Base-by-base conservation (phyloP, 805 yeast genomes). In the Torulaspora quercuum region DNA sequence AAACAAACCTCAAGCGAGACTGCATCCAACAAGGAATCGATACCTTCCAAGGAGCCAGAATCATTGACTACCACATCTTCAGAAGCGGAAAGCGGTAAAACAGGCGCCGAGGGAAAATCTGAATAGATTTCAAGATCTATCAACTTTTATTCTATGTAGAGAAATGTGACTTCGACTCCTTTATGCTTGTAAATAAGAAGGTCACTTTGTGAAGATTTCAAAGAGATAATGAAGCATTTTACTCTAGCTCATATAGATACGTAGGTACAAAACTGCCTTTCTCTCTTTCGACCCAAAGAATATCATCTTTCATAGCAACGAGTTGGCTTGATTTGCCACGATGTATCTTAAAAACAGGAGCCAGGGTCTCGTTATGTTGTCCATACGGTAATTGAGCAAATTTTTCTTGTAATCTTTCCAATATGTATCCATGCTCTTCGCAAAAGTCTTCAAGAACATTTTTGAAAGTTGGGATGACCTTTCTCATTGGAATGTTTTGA, bases 361-460 rank as follows among this genome's bases (percentile, higher is more conserved):
- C 59, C 11, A 55, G 31, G 1, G 34, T 23, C 15, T 34, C 37
- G 16, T 38, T 33, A 14, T 44, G 35, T 63, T 69, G 12, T 55
- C 58, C 48, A 44, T 53, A 19, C 59, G 49, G 43, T 10, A 56
- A 22, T 15, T 45, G 45, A 2, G 55, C 39, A 23, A 31, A 52
- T 19, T 30, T 35, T 25, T 43, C 43, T 2, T 42, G 25, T 1
- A 25, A 3, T 32, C 54, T 57, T 11, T 37, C 35, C 17, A 59
- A 29, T 5, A 45, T n/a, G 15, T 79, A 63, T 23, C 73, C 73
- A 32, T 75, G 59, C 2, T 63, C 59, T 16, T 66, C 52, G 49
- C 95, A 86, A 49, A 65, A 74, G 2, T 75, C 75, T 35, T 72
- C 76, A 2, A 85, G 74, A 12, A 86, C 79, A 35, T 83, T 86